These are phyloP conservation scores for Globisporangium acanthophoron DNA, from an alignment of 352 stramenopile species.

Conservation along the genomic window DNA sequence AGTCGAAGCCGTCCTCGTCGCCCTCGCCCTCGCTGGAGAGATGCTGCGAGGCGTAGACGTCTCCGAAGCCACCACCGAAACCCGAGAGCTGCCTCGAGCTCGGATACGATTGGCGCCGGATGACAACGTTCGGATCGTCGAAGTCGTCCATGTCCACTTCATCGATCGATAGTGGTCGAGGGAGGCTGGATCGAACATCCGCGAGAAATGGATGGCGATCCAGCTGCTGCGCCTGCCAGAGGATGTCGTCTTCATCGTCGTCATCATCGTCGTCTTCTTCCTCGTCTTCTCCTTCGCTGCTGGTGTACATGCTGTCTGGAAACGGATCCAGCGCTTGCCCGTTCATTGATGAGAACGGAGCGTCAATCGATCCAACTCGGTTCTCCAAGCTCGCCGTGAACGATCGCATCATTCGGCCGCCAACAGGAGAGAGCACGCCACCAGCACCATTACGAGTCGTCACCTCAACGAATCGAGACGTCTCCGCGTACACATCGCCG, in stretches of 20 bases:
- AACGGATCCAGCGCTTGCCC: constrained; percentile 15
- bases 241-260: neutral
- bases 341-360: constrained; percentile 1
- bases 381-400: neutral
- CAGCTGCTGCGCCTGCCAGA: neutral
- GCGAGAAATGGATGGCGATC: neutral
- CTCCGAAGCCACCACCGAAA: constrained; percentile 3
- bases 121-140: neutral
- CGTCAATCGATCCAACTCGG: neutral
- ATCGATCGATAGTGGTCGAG: constrained; percentile 5
- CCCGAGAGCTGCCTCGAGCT: neutral
- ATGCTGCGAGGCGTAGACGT: neutral
- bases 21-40: constrained; percentile 3
- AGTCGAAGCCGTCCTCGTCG: constrained; percentile 1
- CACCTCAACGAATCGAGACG: neutral
- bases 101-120: neutral
- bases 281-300: constrained; percentile 17
- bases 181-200: neutral
- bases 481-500: neutral
- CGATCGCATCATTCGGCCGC: neutral
- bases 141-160: constrained; percentile 3
- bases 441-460: neutral
- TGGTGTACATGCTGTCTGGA: constrained; percentile 21
- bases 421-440: neutral
- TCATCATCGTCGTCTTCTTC: constrained; percentile 14